phyloP scores from a whole-genome alignment of 2,329 filamentous ascomycete genomes.

The Sclerotinia subarctica region DNA sequence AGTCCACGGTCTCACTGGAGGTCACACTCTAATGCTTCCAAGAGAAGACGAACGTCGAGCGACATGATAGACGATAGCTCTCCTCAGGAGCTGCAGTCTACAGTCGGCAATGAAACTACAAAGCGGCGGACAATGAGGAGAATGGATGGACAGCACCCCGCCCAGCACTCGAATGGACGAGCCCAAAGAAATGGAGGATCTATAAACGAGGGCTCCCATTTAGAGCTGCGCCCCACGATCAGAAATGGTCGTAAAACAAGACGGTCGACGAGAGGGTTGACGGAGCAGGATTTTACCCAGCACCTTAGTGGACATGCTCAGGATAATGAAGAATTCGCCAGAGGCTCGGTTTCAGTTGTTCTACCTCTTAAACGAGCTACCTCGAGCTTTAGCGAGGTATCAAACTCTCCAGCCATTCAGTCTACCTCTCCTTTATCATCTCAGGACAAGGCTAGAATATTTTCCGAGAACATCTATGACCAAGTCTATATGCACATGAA shows the following conservation, averaged over 20 bases:
- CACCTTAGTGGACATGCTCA: background rate
- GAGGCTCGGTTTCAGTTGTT: background rate
- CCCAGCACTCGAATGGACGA: background rate
- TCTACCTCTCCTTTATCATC: background rate
- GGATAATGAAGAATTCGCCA: background rate
- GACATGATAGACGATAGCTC: background rate
- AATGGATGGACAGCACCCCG: background rate
- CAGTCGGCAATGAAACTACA: background rate
- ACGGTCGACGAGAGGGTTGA: background rate
- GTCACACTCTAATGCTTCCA: background rate
- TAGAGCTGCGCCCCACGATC: background rate
- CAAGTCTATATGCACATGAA: constrained; percentile 18
- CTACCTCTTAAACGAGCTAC: background rate
- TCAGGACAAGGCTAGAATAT: background rate
- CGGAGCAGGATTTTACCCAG: background rate
- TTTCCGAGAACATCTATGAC: constrained; percentile 1
- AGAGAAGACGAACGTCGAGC: constrained; percentile 8
- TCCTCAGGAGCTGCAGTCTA: background rate
- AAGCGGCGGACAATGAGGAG: background rate
- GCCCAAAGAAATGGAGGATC: background rate
- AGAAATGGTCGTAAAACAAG: background rate
- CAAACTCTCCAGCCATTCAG: background rate
- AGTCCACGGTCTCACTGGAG: background rate
- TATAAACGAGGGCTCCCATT: background rate
- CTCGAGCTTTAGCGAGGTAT: background rate